Percentiles rank a stretch among this genome's conserved stretches.
Conservation (phyloP, 1,284 basidiomycete genomes). For the Boletus albobrunnescens region DNA sequence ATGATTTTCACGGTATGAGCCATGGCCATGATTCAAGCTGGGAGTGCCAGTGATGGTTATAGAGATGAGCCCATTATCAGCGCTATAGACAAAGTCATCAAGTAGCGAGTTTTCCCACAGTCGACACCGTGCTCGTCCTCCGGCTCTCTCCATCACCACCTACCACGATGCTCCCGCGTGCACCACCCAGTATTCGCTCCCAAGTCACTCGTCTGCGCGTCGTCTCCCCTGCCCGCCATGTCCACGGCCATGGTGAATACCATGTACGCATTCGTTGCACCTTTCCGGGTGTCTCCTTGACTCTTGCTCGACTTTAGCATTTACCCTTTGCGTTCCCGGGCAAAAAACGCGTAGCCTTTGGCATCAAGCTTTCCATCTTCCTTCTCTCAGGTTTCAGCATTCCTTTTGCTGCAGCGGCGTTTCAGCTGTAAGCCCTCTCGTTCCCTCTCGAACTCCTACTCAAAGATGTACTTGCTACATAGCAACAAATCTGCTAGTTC, state of each 20-base stretch:
- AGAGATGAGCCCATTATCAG: conserved; percentile 16
- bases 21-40: conserved; percentile 48
- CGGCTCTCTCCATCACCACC: conserved; percentile 18
- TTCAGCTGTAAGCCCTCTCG: conserved; percentile 60
- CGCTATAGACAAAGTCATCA: conserved; percentile 2
- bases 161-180: conserved; percentile 38
- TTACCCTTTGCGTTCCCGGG: conserved; percentile 64
- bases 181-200: conserved; percentile 38
- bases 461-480: conserved; percentile 3
- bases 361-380: conserved; percentile 52
- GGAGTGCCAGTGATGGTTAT: conserved; percentile 14
- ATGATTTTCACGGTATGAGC: conserved; percentile 36
- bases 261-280: conserved; percentile 44
- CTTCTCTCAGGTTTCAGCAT: conserved; percentile 59
- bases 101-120: conserved; percentile 26
- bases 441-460: conserved; percentile 4
- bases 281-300: background rate
- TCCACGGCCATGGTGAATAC: conserved; percentile 52
- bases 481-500: conserved; percentile 37
- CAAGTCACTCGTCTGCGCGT: conserved; percentile 37
- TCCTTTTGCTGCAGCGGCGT: conserved; percentile 59
- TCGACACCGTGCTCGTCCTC: background rate
- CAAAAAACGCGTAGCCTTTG: conserved; percentile 53
- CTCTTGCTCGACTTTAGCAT: conserved; percentile 42
- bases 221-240: conserved; percentile 31